Evolutionary conservation across 345 rosid genomes (phyloP).

Genomic region (Gossypium bickii): DNA sequence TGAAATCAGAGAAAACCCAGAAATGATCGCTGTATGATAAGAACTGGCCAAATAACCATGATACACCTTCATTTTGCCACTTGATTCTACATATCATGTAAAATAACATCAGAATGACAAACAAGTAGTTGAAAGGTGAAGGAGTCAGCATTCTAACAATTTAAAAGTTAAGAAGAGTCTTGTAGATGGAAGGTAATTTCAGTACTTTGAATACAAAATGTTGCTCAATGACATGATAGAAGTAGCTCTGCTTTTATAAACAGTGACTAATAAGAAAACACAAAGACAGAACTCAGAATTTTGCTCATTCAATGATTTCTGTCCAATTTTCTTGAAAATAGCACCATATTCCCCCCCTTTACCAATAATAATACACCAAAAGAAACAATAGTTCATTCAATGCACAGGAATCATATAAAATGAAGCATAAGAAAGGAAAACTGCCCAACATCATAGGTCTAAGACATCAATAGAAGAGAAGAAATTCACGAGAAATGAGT

Average conservation of each 20-base stretch:
- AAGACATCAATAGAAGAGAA: background rate
- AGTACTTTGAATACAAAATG: background rate
- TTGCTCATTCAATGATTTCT: background rate
- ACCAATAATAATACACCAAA: background rate
- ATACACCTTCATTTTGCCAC: conserved; percentile 43
- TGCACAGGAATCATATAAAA: background rate
- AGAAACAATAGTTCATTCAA: background rate
- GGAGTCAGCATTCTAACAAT: background rate
- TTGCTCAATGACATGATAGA: background rate
- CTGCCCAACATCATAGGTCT: background rate
- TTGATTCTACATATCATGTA: conserved; percentile 33
- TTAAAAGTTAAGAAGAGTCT: background rate
- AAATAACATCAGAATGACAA: background rate
- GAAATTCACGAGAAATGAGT: background rate
- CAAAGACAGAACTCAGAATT: background rate
- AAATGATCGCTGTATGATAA: conserved; percentile 78
- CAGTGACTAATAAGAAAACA: background rate
- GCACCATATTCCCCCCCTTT: background rate
- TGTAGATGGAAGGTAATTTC: background rate
- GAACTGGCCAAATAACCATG: conserved; percentile 88
- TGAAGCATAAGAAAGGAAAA: background rate
- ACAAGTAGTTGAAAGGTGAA: background rate
- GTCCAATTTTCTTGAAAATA: background rate
- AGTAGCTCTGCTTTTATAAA: background rate
- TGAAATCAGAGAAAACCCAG: conserved; percentile 71